Conservation (phyloP, 352 stramenopile species). For the Globisporangium ultimum region DNA sequence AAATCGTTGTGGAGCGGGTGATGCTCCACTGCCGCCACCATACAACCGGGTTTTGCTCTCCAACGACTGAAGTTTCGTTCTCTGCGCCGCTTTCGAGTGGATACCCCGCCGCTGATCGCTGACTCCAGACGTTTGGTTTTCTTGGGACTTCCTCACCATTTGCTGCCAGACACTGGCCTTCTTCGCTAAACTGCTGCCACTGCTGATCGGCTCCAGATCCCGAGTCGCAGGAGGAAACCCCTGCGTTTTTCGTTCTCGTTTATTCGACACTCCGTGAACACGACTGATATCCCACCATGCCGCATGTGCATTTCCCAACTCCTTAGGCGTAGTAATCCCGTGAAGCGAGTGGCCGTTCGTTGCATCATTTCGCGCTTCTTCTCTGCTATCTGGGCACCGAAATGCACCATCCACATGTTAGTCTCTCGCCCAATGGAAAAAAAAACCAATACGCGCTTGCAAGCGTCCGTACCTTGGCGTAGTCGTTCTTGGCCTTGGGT, state of each 20-base stretch:
- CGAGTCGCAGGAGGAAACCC: too few relatives aligned
- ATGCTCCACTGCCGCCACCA: not conserved
- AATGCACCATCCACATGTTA: not conserved
- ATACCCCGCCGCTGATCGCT: not conserved
- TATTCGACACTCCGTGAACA: too few relatives aligned
- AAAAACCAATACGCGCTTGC: not conserved
- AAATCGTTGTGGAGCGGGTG: not conserved
- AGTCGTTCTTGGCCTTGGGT: not conserved
- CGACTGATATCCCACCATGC: too few relatives aligned
- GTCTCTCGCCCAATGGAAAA: not conserved
- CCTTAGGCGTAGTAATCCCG: too few relatives aligned
- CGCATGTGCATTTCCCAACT: too few relatives aligned
- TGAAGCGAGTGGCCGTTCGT: not conserved
- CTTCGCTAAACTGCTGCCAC: not conserved
- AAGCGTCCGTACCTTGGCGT: slow-evolving; percentile 1
- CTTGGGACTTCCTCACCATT: not conserved
- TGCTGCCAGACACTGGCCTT: not conserved
- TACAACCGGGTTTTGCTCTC: slow-evolving; percentile 6
- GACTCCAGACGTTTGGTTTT: not conserved
- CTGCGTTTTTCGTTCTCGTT: too few relatives aligned
- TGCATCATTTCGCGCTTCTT: slow-evolving; percentile 12
- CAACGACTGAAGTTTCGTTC: slow-evolving; percentile 4
- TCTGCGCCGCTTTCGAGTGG: not conserved
- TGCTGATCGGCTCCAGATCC: not conserved
- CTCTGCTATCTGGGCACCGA: not conserved